Conservation (phyloP, 2,329 filamentous ascomycete species). For the Passalora sequoiae region DNA sequence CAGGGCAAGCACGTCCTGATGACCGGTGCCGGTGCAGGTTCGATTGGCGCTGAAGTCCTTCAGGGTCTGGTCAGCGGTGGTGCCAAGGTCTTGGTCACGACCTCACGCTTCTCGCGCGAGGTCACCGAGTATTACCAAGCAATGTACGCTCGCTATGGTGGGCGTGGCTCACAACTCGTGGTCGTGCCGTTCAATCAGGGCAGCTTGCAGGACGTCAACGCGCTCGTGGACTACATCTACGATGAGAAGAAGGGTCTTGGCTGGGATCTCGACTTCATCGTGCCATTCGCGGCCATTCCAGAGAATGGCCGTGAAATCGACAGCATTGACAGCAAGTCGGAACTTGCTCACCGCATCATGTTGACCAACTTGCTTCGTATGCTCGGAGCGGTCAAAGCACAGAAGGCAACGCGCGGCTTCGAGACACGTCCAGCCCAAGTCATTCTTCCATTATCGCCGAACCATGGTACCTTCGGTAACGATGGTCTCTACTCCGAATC, state of each 20-base stretch:
- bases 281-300: constrained; percentile 95
- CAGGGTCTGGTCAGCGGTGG: constrained; percentile 95
- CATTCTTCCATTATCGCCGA: constrained; percentile 90
- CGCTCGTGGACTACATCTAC: constrained; percentile 92
- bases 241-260: constrained; percentile 92
- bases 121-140: constrained; percentile 99
- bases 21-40: constrained; percentile 96
- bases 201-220: constrained; percentile 95
- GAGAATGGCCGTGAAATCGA: constrained; percentile 98
- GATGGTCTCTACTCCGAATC: constrained; percentile 98
- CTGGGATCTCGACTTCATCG: constrained; percentile 94
- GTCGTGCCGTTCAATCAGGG: constrained; percentile 99
- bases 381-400: constrained; percentile 80
- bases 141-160: constrained; percentile 93
- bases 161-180: constrained; percentile 89
- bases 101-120: constrained; percentile 90
- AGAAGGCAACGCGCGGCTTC: constrained; percentile 82
- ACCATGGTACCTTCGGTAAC: constrained; percentile 97
- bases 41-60: constrained; percentile 93
- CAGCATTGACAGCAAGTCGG: constrained; percentile 91
- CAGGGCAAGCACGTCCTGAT: constrained; percentile 94
- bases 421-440: constrained; percentile 96
- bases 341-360: constrained; percentile 98
- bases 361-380: constrained; percentile 92
- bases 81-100: constrained; percentile 94